Conservation (phyloP, 208 protist species). For the Wallacemonas sp. region DNA sequence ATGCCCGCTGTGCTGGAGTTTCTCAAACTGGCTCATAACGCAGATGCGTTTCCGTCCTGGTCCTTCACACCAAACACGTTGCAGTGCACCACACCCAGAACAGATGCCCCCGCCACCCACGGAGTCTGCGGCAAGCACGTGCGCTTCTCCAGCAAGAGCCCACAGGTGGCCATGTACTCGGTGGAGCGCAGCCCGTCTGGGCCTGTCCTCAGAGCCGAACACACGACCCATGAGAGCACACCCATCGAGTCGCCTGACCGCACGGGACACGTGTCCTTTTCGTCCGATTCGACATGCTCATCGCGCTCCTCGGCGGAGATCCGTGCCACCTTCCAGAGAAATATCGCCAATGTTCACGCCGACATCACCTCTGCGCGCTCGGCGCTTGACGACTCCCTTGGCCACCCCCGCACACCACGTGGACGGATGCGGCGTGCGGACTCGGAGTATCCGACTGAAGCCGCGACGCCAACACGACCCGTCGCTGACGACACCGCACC, state of each 20-base stretch:
- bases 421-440: no score
- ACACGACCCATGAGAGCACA: no score
- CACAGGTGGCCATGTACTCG: conserved; percentile 42
- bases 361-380: neutral
- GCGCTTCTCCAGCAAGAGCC: conserved; percentile 65
- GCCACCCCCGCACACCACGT: neutral
- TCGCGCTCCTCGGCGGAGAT: conserved; percentile 8
- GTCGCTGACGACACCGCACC: neutral
- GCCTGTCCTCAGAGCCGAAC: no score
- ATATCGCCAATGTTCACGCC: neutral
- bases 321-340: neutral
- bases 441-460: no score
- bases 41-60: neutral
- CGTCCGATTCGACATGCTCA: neutral
- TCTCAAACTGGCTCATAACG: neutral
- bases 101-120: no score
- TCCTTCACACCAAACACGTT: no score
- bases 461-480: neutral
- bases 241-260: no score
- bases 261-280: neutral
- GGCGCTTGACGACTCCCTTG: neutral
- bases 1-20: neutral
- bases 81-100: no score
- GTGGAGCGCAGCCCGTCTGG: conserved; percentile 25
- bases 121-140: conserved; percentile 21